phyloP scores from a whole-genome alignment of 2,329 filamentous ascomycete species.

The Neurospora sp. region DNA sequence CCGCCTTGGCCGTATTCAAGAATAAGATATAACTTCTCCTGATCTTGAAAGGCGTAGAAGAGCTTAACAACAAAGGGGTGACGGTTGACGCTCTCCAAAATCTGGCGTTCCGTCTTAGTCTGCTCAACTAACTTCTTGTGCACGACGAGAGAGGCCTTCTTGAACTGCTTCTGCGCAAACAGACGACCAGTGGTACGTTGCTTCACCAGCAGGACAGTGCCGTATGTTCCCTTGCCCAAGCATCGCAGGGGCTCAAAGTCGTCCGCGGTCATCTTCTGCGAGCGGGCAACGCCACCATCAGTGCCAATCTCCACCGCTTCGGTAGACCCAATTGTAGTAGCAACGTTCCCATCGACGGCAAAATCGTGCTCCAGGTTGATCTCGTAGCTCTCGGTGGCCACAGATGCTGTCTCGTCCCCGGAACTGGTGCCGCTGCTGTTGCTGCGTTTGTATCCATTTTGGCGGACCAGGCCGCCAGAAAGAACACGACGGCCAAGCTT shows the following conservation, averaged over 20 bases:
- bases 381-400: constrained; percentile 71
- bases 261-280: constrained; percentile 78
- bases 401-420: constrained; percentile 60
- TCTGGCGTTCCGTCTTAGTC: constrained; percentile 91
- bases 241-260: constrained; percentile 90
- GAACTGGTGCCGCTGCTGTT: constrained; percentile 44
- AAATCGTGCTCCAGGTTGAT: constrained; percentile 80
- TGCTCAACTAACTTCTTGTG: constrained; percentile 95
- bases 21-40: constrained; percentile 94
- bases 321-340: constrained; percentile 4
- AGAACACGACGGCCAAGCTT: neutral
- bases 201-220: constrained; percentile 88
- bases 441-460: constrained; percentile 39
- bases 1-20: constrained; percentile 96
- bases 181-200: constrained; percentile 79
- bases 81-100: constrained; percentile 89
- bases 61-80: constrained; percentile 98
- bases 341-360: constrained; percentile 43
- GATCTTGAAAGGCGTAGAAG: constrained; percentile 97
- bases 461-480: constrained; percentile 1
- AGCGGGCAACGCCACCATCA: constrained; percentile 38
- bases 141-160: constrained; percentile 89
- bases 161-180: constrained; percentile 97
- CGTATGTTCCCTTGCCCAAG: constrained; percentile 92
- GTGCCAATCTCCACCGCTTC: constrained; percentile 33